Conservation (phyloP, 176 grass and related monocot genomes). For the Lolium multiflorum region DNA sequence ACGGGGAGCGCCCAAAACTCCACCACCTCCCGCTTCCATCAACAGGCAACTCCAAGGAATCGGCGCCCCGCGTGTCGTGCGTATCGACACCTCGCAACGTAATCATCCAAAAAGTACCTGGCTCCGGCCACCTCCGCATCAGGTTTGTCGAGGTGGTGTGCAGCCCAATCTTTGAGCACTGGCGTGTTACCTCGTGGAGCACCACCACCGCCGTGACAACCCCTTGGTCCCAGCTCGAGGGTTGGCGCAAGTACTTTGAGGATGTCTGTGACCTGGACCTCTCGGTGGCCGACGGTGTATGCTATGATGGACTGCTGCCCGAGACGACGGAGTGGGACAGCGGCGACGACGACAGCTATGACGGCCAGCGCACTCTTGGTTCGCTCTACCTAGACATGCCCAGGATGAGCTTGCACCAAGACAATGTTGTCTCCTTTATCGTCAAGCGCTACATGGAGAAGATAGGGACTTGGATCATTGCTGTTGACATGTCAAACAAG, state of each 20-base stretch:
- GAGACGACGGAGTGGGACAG: background rate
- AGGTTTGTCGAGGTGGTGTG: background rate
- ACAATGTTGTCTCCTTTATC: background rate
- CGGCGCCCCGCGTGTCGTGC: background rate
- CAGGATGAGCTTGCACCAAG: background rate
- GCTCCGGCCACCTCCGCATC: background rate
- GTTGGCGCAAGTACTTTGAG: background rate
- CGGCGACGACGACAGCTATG: background rate
- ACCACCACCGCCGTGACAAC: background rate
- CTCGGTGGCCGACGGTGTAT: background rate
- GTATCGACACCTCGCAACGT: background rate
- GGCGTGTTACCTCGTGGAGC: background rate
- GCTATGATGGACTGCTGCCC: background rate
- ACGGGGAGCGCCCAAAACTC: background rate
- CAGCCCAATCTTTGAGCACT: background rate
- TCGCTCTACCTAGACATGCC: background rate
- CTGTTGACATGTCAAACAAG: background rate
- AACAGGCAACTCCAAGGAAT: background rate
- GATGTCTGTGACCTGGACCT: background rate
- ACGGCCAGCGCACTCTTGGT: background rate
- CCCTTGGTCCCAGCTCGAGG: background rate
- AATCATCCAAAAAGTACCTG: background rate
- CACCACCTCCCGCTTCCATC: background rate
- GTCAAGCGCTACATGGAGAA: background rate
- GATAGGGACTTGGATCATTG: background rate